phyloP scores from a whole-genome alignment of 2,329 filamentous ascomycete genomes.

The Cladosporium sp. region DNA sequence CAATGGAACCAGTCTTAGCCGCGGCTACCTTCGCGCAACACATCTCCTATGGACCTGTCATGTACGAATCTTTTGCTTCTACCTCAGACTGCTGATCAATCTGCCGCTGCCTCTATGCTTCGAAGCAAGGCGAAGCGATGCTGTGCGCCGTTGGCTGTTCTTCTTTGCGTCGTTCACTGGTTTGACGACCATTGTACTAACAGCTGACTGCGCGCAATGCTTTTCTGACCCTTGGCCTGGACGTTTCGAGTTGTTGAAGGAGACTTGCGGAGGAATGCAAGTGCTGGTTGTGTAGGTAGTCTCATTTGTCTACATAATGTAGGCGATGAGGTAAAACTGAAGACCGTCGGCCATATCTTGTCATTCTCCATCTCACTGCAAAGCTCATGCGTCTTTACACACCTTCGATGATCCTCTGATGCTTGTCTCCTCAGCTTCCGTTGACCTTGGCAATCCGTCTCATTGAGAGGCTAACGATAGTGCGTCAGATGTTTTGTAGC shows the following conservation, averaged over 20 bases:
- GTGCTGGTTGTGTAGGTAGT: conserved; percentile 1
- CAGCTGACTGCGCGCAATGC: not conserved
- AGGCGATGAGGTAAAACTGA: not conserved
- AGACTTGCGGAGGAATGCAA: conserved; percentile 6
- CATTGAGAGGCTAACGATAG: no score
- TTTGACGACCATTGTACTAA: not conserved
- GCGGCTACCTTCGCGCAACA: conserved; percentile 11
- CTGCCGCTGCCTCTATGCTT: conserved; percentile 2
- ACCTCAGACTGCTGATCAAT: conserved; percentile 4
- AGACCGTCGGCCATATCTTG: not conserved
- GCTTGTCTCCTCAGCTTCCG: no score
- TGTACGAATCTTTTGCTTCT: conserved; percentile 1
- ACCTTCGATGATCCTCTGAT: no score
- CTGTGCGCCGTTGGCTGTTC: not conserved
- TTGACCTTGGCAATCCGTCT: no score
- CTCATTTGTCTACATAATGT: not conserved
- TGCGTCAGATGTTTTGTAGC: no score
- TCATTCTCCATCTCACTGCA: not conserved
- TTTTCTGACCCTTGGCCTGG: not conserved
- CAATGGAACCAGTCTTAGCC: not conserved
- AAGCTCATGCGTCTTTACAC: no score
- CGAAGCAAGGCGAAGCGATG: not conserved
- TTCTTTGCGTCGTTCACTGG: not conserved
- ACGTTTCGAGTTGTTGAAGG: not conserved
- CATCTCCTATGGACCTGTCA: conserved; percentile 4